A percentile compares a stretch with the other conserved stretches of the same genome.
Conservation (phyloP, 1,139 yeast genomes). For the Blastobotrys indianensis region DNA sequence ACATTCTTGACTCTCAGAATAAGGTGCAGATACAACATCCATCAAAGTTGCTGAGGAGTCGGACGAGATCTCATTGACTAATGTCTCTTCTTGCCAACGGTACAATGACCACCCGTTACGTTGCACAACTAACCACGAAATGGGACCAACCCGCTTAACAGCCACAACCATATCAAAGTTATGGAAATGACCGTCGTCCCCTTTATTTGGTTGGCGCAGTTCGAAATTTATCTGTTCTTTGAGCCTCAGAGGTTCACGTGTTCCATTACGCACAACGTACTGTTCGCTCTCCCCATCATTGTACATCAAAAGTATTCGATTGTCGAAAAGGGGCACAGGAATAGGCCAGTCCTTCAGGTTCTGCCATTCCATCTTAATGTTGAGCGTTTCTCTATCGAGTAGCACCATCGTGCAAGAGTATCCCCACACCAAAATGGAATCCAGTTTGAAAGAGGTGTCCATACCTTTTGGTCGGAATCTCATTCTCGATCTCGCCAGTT, state of each 20-base stretch:
- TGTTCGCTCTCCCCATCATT: conserved; percentile 17
- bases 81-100: conserved; percentile 21
- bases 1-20: conserved; percentile 7
- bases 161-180: conserved; percentile 16
- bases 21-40: conserved; percentile 6
- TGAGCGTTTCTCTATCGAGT: conserved; percentile 16
- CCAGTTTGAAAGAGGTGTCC: conserved; percentile 12
- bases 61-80: conserved; percentile 21
- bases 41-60: conserved; percentile 16
- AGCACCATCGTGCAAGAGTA: conserved; percentile 20
- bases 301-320: conserved; percentile 17
- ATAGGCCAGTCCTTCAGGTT: conserved; percentile 23
- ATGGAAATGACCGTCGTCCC: conserved; percentile 13
- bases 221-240: conserved; percentile 1
- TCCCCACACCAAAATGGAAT: conserved; percentile 21
- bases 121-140: conserved; percentile 22
- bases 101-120: conserved; percentile 23
- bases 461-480: conserved; percentile 19
- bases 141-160: conserved; percentile 17
- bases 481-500: conserved; percentile 12
- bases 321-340: conserved; percentile 20
- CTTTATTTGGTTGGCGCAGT: not conserved
- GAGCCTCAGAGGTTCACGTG: not conserved
- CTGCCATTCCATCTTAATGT: conserved; percentile 15
- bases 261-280: conserved; percentile 3